Conservation (phyloP, 2,329 filamentous ascomycete genomes). For the Clathrospora elynae region DNA sequence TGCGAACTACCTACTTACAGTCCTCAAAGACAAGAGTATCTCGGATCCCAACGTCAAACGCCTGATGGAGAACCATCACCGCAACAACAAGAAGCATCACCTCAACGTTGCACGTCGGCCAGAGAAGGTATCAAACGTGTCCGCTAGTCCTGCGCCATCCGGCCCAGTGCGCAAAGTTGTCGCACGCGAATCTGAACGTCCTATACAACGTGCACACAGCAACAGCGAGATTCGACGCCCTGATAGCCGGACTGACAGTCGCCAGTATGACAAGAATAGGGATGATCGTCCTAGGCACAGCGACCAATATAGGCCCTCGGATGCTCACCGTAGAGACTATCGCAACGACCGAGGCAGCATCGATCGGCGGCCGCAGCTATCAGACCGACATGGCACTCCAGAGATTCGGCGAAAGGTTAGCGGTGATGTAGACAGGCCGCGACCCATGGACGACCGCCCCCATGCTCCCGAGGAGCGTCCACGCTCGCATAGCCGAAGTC, state of each 20-base stretch:
- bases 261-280: constrained; percentile 33
- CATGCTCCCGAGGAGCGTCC: constrained; percentile 55
- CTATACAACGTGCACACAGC: constrained; percentile 45
- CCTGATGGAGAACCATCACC: constrained; percentile 88
- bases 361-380: constrained; percentile 46
- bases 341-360: constrained; percentile 42
- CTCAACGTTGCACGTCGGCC: constrained; percentile 62
- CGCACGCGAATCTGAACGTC: constrained; percentile 46
- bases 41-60: constrained; percentile 76
- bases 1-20: constrained; percentile 93
- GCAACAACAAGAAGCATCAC: constrained; percentile 82
- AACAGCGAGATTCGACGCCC: constrained; percentile 45
- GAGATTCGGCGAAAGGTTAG: constrained; percentile 53
- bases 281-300: constrained; percentile 40
- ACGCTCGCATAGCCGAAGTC: constrained; percentile 54
- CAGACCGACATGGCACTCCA: constrained; percentile 49
- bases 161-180: constrained; percentile 43
- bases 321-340: constrained; percentile 46
- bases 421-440: constrained; percentile 48
- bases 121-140: constrained; percentile 64
- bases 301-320: constrained; percentile 46
- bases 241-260: constrained; percentile 40
- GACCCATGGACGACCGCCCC: constrained; percentile 27
- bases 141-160: constrained; percentile 71
- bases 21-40: constrained; percentile 81